Evolutionary conservation across 164 flowering plant genomes (phyloP).

Genomic region (Aristolochia californica): DNA sequence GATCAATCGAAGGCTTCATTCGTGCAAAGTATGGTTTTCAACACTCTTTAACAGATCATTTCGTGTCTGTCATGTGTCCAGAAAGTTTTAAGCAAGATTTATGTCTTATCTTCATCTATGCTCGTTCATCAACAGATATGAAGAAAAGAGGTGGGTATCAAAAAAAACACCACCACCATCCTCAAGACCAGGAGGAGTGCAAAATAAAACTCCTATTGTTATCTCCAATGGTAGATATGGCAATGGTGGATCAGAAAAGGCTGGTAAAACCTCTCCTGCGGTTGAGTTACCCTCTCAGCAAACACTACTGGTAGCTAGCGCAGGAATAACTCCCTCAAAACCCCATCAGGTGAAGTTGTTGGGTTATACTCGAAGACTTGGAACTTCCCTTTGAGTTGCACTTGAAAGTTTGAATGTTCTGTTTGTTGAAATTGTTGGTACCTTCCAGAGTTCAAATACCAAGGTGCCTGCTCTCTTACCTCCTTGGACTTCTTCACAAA

Average conservation of each 20-base stretch:
- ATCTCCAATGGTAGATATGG: conserved; percentile 6
- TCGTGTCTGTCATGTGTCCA: no score
- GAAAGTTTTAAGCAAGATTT: neutral
- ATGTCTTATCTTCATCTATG: neutral
- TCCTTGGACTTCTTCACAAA: conserved; percentile 7
- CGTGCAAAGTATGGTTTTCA: conserved; percentile 42
- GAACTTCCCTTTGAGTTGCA: neutral
- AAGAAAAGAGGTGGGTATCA: conserved; percentile 35
- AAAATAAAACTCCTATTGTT: conserved; percentile 7
- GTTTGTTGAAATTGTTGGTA: neutral
- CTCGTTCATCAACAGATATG: conserved; percentile 29
- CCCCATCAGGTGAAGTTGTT: conserved; percentile 9
- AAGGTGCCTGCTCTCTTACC: conserved; percentile 1
- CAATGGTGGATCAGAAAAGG: conserved; percentile 1
- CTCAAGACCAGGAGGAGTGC: conserved; percentile 10
- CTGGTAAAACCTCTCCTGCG: conserved; percentile 1
- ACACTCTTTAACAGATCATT: neutral
- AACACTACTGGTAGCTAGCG: neutral
- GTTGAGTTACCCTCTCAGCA: conserved; percentile 5
- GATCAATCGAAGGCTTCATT: conserved; percentile 55
- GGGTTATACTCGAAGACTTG: neutral
- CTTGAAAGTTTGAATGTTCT: neutral
- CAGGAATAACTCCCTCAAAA: conserved; percentile 4
- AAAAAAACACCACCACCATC: conserved; percentile 18
- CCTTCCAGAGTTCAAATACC: neutral